A percentile compares a stretch with the other conserved stretches of the same genome.
Conservation (phyloP, 108 stramenopile genomes). For the Pinguiococcus pyrenoidosus region DNA sequence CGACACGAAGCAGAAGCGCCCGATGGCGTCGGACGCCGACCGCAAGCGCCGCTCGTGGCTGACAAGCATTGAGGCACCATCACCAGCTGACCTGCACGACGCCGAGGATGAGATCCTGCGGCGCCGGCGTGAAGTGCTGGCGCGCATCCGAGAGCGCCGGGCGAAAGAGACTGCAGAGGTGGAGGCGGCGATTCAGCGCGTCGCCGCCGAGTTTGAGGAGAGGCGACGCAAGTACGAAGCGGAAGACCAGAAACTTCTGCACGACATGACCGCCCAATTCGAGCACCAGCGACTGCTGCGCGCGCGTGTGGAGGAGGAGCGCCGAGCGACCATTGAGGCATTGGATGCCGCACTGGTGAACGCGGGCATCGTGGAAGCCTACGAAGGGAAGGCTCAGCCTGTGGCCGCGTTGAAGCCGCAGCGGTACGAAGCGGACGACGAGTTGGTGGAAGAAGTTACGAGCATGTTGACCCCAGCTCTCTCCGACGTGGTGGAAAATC, state of each 20-base stretch:
- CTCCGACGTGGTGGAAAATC: constrained; percentile 13
- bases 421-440: constrained; percentile 9
- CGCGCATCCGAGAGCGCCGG: too few species aligned
- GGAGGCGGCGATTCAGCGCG: too few species aligned
- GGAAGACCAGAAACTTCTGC: constrained; percentile 35
- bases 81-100: too few species aligned
- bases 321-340: neutral
- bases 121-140: too few species aligned
- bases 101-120: too few species aligned
- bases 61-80: too few species aligned
- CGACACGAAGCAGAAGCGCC: too few species aligned
- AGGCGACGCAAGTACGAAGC: constrained; percentile 28
- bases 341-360: neutral
- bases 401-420: constrained; percentile 20
- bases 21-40: too few species aligned
- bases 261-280: constrained; percentile 1
- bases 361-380: neutral
- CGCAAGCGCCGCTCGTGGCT: too few species aligned
- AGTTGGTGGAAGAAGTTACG: neutral
- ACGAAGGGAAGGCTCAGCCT: neutral
- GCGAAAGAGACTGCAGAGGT: too few species aligned
- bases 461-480: neutral
- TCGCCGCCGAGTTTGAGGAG: too few species aligned
- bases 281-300: constrained; percentile 15
- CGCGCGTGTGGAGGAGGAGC: constrained; percentile 18